These are phyloP conservation scores for Copromyces sp. DNA, from an alignment of 495 filamentous ascomycete species.

Conservation along the genomic window DNA sequence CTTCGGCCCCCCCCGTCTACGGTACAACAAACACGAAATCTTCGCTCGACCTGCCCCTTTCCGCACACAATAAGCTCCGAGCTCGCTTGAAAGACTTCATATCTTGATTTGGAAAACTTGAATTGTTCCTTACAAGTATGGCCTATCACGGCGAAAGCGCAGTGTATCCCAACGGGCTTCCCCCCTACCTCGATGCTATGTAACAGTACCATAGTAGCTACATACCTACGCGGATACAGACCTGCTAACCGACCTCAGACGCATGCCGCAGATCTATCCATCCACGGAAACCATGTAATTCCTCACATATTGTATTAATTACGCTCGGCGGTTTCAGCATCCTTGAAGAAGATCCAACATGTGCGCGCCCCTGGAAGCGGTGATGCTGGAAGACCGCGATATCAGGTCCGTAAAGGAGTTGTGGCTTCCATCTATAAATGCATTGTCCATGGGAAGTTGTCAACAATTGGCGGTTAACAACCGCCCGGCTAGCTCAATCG, in stretches of 20 bases:
- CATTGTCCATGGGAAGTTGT: accelerated
- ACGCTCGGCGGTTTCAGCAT: neutral
- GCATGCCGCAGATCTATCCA: neutral
- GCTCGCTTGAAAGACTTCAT: neutral
- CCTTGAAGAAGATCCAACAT: neutral
- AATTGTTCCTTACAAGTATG: neutral
- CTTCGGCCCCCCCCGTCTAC: neutral
- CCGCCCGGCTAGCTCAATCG: constrained; percentile 63
- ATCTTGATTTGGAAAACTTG: neutral
- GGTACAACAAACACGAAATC: neutral
- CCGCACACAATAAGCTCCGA: neutral
- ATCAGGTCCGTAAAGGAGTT: neutral
- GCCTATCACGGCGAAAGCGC: neutral
- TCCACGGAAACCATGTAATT: neutral
- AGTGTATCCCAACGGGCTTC: neutral
- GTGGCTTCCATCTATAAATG: neutral
- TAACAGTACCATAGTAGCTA: neutral
- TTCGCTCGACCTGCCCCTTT: neutral
- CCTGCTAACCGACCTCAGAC: neutral
- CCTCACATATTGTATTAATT: neutral
- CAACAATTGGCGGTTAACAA: neutral
- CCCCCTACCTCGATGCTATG: neutral
- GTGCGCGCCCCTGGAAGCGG: neutral
- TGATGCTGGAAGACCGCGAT: neutral
- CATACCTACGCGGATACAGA: neutral